Evolutionary conservation across 176 grass and related monocot species (phyloP), one percentile per base, ranked within the genome.

Genomic region (Pontederia crassipes): DNA sequence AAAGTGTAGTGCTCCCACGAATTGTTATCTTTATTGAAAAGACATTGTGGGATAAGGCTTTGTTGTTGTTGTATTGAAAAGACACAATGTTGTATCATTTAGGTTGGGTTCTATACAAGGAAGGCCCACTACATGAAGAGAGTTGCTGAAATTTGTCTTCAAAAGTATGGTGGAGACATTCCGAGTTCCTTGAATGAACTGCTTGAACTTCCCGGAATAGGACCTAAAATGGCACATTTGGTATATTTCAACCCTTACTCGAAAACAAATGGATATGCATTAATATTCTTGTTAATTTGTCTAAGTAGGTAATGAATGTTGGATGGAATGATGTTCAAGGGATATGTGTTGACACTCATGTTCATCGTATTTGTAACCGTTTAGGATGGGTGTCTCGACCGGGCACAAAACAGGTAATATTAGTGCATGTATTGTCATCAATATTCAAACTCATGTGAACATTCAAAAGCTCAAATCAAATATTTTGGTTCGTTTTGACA

Each of bases 311-410:
- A 45, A 96, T 96, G 91, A 89, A 67, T 75, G 83, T 96, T 12
- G 92, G 85, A 65, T 96, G 92, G 92, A 90, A 90, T 61, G 83
- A 96, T 78, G 85, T 89, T 67, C 86, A 90, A 81, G 92, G 92
- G 54, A 90, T 96, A 35, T 96, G 92, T n/a, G 87, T 96, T 12
- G 92, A 96, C 81, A 96, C 92, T 56, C 92, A 96, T 69, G 92
- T 96, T 45, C 92, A 96, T 88, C 86, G 92, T 57, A 96, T 96
- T 67, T 90, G 83, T 73, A 96, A 96, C 55, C 92, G 92, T 8
- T 83, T 96, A 46, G 83, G 87, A 62, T 96, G 92, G 92, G 92
- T 90, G 48, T 90, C 84, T 12, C 76, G 79, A 48, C 65, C 59
- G 54, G 92, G 83, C 69, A 90, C 87, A 48, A 88, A 58, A 55